Evolutionary conservation across 345 rosid species (phyloP), one percentile per base, ranked within the genome.

Genomic region (Geranium brycei): DNA sequence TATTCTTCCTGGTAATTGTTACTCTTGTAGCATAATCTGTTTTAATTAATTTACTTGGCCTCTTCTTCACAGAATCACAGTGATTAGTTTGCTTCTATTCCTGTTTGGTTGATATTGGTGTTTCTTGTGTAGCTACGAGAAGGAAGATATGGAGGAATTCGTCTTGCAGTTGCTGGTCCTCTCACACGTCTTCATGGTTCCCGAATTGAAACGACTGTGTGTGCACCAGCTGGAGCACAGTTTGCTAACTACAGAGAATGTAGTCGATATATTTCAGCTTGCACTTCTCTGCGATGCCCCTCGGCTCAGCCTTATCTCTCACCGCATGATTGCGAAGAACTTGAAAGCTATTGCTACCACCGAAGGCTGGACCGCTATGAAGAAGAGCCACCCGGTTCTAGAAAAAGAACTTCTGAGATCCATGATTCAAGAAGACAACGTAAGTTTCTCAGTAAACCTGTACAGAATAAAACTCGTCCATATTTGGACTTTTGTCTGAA

Each of bases 281-380:
- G 85, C 91, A 40, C 70, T 88, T 64, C 87, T 89, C 58, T 92
- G 93, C 68, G 87, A 86, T 61, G 89, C 93, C 17, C 82, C 96
- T 0, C 88, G 83, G 65, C 88, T 92, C 66, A 75, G 69, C 69
- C 74, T 89, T 68, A 80, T 69, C 68, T 82, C 91, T 70, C 73
- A 84, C 89, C 87, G 77, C 70, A 62, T 84, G 53, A 47, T 84
- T 4, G 63, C 77, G 58, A 63, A 7, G 40, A 68, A 79, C 67
- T 87, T 87, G 78, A 80, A 81, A 68, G 64, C 78, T 15, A 85
- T 85, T 5, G 85, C 82, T 71, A 30, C 71, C 7, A 91, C 91
- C 0, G 96, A 89, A 78, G 98, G 83, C 17, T 91, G 95, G 95
- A 79, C 69, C 66, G 89, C 89, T 77, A 67, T 91, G 79, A 95